Percentiles rank a stretch among this genome's conserved stretches.
These are phyloP conservation scores for Aspergillus sp. DNA, from an alignment of 2,329 filamentous ascomycete species.

Conservation along the genomic window DNA sequence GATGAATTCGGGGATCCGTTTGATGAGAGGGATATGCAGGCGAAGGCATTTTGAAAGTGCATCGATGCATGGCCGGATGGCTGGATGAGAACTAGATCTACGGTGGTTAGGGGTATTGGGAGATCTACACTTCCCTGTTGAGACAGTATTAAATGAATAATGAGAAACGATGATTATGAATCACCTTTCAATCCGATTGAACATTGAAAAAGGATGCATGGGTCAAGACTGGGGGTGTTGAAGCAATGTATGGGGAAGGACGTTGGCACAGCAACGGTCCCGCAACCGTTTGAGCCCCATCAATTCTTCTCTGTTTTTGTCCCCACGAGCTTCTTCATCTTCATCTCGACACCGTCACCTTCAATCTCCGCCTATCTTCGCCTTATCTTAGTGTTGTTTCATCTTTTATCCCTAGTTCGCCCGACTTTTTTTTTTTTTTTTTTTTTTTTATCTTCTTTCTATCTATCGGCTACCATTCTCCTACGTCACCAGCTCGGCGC, in stretches of 20 bases:
- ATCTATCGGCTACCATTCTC: neutral
- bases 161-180: neutral
- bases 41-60: slow-evolving; percentile 17
- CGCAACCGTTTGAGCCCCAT: neutral
- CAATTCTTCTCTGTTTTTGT: neutral
- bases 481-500: slow-evolving; percentile 1
- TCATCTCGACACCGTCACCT: neutral
- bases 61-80: neutral
- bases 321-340: neutral
- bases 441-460: neutral
- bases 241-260: neutral
- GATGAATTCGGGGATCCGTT: slow-evolving; percentile 49
- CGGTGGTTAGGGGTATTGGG: neutral
- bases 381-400: neutral
- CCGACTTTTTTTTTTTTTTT: neutral
- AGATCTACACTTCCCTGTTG: neutral
- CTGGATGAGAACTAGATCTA: neutral
- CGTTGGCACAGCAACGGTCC: slow-evolving; percentile 26
- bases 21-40: slow-evolving; percentile 41
- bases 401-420: neutral
- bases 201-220: neutral
- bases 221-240: too few species aligned
- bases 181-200: neutral
- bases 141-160: neutral
- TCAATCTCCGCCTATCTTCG: neutral